phyloP scores from a whole-genome alignment of 2,329 filamentous ascomycete genomes.

The Harringtonia lauricola region DNA sequence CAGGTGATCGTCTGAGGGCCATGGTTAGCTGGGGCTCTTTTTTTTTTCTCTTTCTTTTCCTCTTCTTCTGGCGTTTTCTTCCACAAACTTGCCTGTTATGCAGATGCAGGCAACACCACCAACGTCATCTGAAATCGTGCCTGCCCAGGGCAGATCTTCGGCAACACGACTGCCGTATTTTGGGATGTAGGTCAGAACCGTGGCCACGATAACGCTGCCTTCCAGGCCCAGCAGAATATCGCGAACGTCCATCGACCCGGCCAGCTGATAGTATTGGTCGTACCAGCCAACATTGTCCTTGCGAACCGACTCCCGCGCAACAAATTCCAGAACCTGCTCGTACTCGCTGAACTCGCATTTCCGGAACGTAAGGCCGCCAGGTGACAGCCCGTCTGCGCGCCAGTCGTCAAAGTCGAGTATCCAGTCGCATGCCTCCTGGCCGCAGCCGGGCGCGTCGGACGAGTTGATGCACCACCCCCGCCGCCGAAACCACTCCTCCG shows the following conservation, averaged over 20 bases:
- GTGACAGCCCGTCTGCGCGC: slow-evolving; percentile 27
- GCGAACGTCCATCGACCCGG: slow-evolving; percentile 33
- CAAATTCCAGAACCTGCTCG: slow-evolving; percentile 34
- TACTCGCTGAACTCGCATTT: slow-evolving; percentile 35
- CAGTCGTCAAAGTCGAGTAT: slow-evolving; percentile 39
- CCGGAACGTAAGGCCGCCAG: slow-evolving; percentile 30
- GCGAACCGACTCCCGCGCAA: slow-evolving; percentile 33
- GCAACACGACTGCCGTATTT: slow-evolving; percentile 32
- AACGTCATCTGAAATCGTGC: slow-evolving; percentile 35
- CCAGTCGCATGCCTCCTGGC: slow-evolving; percentile 42
- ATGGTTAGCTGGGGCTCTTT: not conserved
- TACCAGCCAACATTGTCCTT: slow-evolving; percentile 45
- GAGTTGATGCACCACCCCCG: slow-evolving; percentile 41
- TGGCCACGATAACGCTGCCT: slow-evolving; percentile 35
- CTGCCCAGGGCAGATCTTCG: slow-evolving; percentile 45
- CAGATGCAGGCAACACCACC: slow-evolving; percentile 52
- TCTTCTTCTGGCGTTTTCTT: not conserved
- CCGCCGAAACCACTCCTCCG: slow-evolving; percentile 40
- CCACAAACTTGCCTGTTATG: slow-evolving; percentile 31
- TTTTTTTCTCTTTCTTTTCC: not conserved
- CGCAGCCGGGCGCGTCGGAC: slow-evolving; percentile 28
- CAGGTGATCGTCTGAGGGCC: slow-evolving; percentile 27
- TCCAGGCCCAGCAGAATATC: slow-evolving; percentile 45
- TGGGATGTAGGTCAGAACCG: slow-evolving; percentile 42
- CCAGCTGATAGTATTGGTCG: slow-evolving; percentile 44